A percentile compares a stretch with the other conserved stretches of the same genome.
These are phyloP conservation scores for Leersia perrieri DNA, from an alignment of 176 grass and related monocot genomes.

Conservation along the genomic window DNA sequence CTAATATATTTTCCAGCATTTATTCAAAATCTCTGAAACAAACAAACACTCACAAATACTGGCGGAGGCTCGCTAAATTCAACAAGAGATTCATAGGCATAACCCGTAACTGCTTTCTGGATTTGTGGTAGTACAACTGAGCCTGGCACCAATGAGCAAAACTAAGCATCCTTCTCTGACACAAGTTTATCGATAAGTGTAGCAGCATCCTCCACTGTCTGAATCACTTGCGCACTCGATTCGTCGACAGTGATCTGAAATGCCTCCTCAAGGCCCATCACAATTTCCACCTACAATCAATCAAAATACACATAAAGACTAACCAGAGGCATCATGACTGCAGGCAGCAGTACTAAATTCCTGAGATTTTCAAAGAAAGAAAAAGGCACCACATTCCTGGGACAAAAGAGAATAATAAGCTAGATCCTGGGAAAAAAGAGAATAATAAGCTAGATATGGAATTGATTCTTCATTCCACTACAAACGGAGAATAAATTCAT, in stretches of 20 bases:
- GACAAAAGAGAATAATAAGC: not conserved
- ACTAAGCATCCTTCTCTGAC: slow-evolving; percentile 36
- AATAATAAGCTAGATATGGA: not conserved
- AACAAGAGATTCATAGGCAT: not conserved
- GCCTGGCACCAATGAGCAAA: not conserved
- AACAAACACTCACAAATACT: not conserved
- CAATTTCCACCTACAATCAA: slow-evolving; percentile 58
- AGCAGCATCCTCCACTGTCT: slow-evolving; percentile 59
- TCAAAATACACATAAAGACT: not conserved
- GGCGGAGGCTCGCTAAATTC: slow-evolving; percentile 7
- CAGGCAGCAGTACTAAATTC: not conserved
- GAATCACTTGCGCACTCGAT: slow-evolving; percentile 54
- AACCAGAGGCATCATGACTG: not conserved
- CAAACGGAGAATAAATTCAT: not conserved
- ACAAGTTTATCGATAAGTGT: slow-evolving; percentile 64
- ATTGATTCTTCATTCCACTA: not conserved
- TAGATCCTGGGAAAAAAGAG: not conserved
- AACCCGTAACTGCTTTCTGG: not conserved
- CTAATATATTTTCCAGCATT: not conserved
- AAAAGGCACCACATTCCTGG: not conserved
- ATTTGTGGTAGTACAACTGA: slow-evolving; percentile 3
- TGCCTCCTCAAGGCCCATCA: slow-evolving; percentile 75
- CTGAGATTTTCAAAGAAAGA: not conserved
- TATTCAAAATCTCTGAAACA: slow-evolving; percentile 16
- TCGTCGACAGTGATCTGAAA: slow-evolving; percentile 76